Conservation (phyloP, 2,329 filamentous ascomycete species). For the Diaporthe aspalathi region DNA sequence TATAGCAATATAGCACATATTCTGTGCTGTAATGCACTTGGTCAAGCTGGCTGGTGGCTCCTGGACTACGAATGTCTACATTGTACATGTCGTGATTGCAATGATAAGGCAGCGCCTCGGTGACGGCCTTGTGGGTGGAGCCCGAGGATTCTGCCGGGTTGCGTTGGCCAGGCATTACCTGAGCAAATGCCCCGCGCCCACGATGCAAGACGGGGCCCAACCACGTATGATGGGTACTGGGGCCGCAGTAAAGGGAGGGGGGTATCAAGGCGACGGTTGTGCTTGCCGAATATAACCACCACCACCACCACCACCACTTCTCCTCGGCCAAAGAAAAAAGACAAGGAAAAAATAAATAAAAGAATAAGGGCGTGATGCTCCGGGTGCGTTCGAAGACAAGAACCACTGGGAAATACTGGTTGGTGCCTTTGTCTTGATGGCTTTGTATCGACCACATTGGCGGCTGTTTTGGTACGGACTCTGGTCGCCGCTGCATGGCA, state of each 20-base stretch:
- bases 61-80: too few relatives aligned
- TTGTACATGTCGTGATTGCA: not conserved
- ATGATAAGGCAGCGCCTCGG: conserved; percentile 13
- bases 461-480: too few relatives aligned
- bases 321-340: too few relatives aligned
- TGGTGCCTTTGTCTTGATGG: not conserved
- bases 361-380: too few relatives aligned
- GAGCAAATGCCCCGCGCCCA: conserved; percentile 10
- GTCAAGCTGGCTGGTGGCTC: too few relatives aligned
- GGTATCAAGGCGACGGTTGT: not conserved
- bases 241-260: not conserved
- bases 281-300: too few relatives aligned
- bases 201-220: conserved; percentile 19
- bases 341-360: too few relatives aligned
- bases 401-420: not conserved
- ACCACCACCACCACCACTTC: not conserved
- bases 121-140: conserved; percentile 13
- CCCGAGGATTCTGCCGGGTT: conserved; percentile 21
- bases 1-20: too few relatives aligned
- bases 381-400: not conserved
- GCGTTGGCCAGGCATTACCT: conserved; percentile 16
- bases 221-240: conserved; percentile 4
- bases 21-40: not conserved
- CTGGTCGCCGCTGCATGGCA: too few relatives aligned
- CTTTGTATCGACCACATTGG: not conserved